Evolutionary conservation across 257 asterid genomes (phyloP).

Genomic region (Solanum pennellii): DNA sequence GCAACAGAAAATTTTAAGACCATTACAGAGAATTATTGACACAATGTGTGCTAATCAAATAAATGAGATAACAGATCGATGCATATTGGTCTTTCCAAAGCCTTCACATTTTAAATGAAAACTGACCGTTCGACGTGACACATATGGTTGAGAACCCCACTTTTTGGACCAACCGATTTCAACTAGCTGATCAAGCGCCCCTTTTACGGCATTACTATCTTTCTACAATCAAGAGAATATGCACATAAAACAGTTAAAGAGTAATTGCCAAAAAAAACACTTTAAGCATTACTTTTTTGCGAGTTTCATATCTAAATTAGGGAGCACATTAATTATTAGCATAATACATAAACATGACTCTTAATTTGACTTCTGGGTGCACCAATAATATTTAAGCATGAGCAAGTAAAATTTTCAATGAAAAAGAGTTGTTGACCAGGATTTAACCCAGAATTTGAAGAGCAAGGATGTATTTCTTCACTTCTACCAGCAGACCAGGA

Average conservation of each 20-base stretch:
- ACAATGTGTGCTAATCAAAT: neutral
- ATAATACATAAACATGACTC: too few species aligned
- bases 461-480: too few species aligned
- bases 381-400: too few species aligned
- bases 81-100: neutral
- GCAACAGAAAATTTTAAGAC: slow-evolving; percentile 8
- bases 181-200: slow-evolving; percentile 75
- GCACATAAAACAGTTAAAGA: slow-evolving; percentile 9
- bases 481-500: too few species aligned
- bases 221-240: slow-evolving; percentile 14
- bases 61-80: neutral
- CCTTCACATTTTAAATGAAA: slow-evolving; percentile 6
- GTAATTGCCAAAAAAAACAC: neutral
- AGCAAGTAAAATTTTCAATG: too few species aligned
- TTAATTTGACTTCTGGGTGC: too few species aligned
- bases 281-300: too few species aligned
- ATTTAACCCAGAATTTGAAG: too few species aligned
- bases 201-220: slow-evolving; percentile 73
- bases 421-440: too few species aligned
- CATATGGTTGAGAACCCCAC: slow-evolving; percentile 88
- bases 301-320: too few species aligned
- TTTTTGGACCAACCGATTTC: slow-evolving; percentile 76
- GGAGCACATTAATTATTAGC: too few species aligned
- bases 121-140: slow-evolving; percentile 93
- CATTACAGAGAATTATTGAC: neutral